Evolutionary conservation across 352 stramenopile genomes (phyloP).

Genomic region (Thraustochytrium aureum): DNA sequence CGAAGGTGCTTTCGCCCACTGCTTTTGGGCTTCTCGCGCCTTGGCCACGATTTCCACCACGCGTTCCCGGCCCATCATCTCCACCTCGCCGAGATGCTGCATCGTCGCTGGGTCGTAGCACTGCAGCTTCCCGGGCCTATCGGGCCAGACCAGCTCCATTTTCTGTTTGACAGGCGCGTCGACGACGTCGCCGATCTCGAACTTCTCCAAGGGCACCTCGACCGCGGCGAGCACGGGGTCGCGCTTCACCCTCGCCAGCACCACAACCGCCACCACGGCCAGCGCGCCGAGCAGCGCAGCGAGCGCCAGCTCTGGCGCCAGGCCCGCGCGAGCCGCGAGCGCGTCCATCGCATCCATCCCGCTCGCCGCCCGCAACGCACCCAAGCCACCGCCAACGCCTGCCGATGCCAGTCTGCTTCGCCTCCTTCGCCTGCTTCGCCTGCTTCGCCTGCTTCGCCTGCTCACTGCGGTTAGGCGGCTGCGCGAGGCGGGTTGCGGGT

Average conservation of each 20-base stretch:
- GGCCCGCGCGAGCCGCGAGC: too few relatives aligned
- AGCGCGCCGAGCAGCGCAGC: too few relatives aligned
- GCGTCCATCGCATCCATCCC: too few relatives aligned
- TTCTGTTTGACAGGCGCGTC: constrained; percentile 46
- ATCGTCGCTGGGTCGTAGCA: constrained; percentile 54
- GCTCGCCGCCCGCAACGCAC: too few relatives aligned
- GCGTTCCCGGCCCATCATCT: constrained; percentile 65
- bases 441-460: too few relatives aligned
- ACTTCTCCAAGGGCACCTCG: neutral
- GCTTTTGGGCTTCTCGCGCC: constrained; percentile 67
- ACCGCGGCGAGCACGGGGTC: neutral
- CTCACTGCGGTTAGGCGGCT: too few relatives aligned
- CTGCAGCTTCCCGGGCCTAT: constrained; percentile 51
- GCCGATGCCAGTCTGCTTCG: too few relatives aligned
- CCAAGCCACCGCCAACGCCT: too few relatives aligned
- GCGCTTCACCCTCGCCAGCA: neutral
- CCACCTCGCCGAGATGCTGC: constrained; percentile 65
- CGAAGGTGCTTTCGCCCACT: constrained; percentile 74
- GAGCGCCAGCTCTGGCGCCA: too few relatives aligned
- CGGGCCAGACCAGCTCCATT: constrained; percentile 41
- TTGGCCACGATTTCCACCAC: constrained; percentile 65
- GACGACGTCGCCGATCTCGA: constrained; percentile 5
- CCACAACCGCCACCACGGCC: neutral
- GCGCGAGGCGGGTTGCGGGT: too few relatives aligned
- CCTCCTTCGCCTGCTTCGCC: too few relatives aligned